Base-by-base conservation (phyloP, 768 basidiomycete genomes). In the Rhodotorula toruloides region DNA sequence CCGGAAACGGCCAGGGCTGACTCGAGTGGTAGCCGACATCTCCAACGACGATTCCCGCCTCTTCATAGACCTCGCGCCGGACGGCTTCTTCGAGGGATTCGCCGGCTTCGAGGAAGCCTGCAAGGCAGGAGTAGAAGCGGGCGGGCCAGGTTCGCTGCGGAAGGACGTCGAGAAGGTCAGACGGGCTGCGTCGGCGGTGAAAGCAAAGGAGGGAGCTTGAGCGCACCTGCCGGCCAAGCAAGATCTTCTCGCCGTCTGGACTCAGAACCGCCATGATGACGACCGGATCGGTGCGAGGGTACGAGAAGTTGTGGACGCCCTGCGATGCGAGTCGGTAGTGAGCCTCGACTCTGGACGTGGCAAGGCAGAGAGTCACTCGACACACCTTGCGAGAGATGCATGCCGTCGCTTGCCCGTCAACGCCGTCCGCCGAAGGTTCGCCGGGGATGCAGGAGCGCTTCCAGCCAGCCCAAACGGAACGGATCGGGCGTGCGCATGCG, bases 61-160 rank as follows among this genome's bases (percentile, higher is more conserved):
- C 94, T 77, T 99, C 94, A 86, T 90, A 90, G 77, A 94, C 87
- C 77, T 98, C 94, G 44, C 94, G 83, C 58, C 83, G 81, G 37
- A 97, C 92, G 4, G 93, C 88, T 72, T 97, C 92, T 75, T 99
- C 94, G 69, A 96, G 87, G 0, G 88, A 85, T 77, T 99, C 94
- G 16, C 88, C 92, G 9, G 92, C 91, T 76, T 97, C 94, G 50
- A 93, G 83, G 76, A 97, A 98, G 4, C 94, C 94, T 2, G 93
- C 91, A 36, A 97, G 79, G 52, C 90, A 90, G 2, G 91, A 93
- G 78, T 91, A 96, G 77, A 89, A 87, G 67, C 71, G 75, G 34
- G 37, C 54, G 80, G 84, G 67, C 70, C 57, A 4, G 3, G 46
- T 48, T 0, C 44, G 77, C 80, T 11, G 27, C 32, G 31, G 50